Evolutionary conservation across 768 basidiomycete species (phyloP).

Genomic region (Boletus reticulatus): DNA sequence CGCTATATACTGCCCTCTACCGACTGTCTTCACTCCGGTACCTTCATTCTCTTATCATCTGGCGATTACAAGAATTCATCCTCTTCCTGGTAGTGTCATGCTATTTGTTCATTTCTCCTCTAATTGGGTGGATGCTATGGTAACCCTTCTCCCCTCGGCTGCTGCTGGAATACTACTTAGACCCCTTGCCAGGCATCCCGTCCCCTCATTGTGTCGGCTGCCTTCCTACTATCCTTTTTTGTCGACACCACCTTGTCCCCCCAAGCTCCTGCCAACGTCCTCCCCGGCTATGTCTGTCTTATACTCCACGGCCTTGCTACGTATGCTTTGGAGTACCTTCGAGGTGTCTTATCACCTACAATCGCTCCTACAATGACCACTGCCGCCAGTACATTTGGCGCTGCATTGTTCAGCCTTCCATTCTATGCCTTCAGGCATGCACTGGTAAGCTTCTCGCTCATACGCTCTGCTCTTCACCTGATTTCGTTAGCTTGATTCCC

Average conservation of each 20-base stretch:
- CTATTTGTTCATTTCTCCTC: conserved; percentile 69
- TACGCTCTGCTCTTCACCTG: background rate
- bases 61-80: background rate
- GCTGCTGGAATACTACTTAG: background rate
- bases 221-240: conserved; percentile 54
- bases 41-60: conserved; percentile 15
- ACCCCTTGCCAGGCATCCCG: conserved; percentile 44
- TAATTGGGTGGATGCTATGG: conserved; percentile 58
- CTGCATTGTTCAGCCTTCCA: conserved; percentile 59
- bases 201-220: conserved; percentile 42
- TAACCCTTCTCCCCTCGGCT: conserved; percentile 48
- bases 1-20: conserved; percentile 66
- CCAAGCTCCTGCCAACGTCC: conserved; percentile 35
- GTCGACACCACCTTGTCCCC: conserved; percentile 50
- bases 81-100: conserved; percentile 49
- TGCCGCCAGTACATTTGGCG: conserved; percentile 58
- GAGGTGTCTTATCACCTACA: conserved; percentile 54
- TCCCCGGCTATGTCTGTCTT: conserved; percentile 69
- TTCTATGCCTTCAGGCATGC: conserved; percentile 61
- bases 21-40: conserved; percentile 68
- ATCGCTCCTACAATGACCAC: conserved; percentile 56
- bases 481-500: conserved; percentile 45
- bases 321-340: conserved; percentile 60
- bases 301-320: conserved; percentile 58
- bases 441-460: conserved; percentile 43